Evolutionary conservation across 2,329 filamentous ascomycete genomes (phyloP).

Genomic region (Fusarium sp.): DNA sequence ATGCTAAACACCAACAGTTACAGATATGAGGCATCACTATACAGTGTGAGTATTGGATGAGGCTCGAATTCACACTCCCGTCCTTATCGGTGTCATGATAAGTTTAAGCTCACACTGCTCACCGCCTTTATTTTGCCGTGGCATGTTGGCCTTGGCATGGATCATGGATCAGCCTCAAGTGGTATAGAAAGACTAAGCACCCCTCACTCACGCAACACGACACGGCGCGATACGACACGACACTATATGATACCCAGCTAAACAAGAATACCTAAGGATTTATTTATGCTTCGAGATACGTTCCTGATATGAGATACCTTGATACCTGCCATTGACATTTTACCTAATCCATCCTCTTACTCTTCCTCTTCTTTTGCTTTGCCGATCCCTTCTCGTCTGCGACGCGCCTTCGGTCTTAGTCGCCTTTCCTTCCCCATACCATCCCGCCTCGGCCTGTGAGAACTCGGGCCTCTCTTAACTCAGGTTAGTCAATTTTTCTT

Average conservation of each 20-base stretch:
- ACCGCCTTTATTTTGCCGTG: conserved; percentile 47
- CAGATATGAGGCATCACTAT: background rate
- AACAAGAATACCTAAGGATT: conserved; percentile 24
- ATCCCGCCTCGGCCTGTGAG: conserved; percentile 41
- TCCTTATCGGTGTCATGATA: conserved; percentile 22
- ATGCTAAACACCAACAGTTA: background rate
- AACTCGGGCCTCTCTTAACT: conserved; percentile 37
- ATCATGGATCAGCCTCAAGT: conserved; percentile 34
- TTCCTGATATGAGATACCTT: conserved; percentile 23
- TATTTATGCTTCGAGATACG: conserved; percentile 13
- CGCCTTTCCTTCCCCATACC: conserved; percentile 45
- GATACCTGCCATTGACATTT: conserved; percentile 8
- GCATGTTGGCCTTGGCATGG: conserved; percentile 5
- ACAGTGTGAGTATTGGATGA: conserved; percentile 9
- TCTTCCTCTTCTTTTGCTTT: conserved; percentile 6
- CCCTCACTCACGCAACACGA: conserved; percentile 27
- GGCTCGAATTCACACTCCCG: conserved; percentile 27
- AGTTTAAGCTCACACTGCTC: conserved; percentile 26
- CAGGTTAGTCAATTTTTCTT: conserved; percentile 37
- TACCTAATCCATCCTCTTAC: background rate
- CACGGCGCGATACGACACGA: conserved; percentile 4
- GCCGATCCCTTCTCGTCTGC: conserved; percentile 38
- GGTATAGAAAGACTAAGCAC: conserved; percentile 13
- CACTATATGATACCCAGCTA: conserved; percentile 41
- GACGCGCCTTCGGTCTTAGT: conserved; percentile 40